Evolutionary conservation across 2,329 filamentous ascomycete species (phyloP).

Genomic region (Colletotrichum viniferum): DNA sequence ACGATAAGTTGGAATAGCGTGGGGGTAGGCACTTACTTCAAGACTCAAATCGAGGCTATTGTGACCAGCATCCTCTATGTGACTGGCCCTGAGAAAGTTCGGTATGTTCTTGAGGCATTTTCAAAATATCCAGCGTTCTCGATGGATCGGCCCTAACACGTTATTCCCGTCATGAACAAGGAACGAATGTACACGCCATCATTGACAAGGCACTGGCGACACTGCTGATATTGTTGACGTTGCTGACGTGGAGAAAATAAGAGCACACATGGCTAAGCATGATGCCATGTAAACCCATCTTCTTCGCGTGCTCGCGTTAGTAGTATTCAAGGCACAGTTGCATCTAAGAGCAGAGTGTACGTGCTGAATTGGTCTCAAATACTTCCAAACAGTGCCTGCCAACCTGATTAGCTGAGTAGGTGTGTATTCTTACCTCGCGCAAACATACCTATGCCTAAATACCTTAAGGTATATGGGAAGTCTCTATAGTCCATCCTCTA

Average conservation of each 20-base stretch:
- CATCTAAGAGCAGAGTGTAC: not conserved
- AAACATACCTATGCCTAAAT: not conserved
- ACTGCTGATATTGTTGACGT: not conserved
- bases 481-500: no score
- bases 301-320: not conserved
- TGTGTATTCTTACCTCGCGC: not conserved
- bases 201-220: not conserved
- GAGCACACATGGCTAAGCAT: not conserved
- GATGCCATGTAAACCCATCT: not conserved
- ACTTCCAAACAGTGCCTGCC: not conserved
- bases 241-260: no score
- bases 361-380: not conserved
- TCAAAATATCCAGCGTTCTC: not conserved
- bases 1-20: not conserved
- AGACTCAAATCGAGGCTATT: not conserved
- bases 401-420: not conserved
- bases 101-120: not conserved
- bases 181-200: not conserved
- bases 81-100: not conserved
- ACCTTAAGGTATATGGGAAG: no score
- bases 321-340: not conserved
- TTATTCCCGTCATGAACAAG: not conserved
- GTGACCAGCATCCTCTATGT: not conserved
- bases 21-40: not conserved
- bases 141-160: not conserved